A percentile compares a stretch with the other conserved stretches of the same genome.
These are phyloP conservation scores for Yamadazyma spencermartinsiae DNA, from an alignment of 1,139 yeast genomes.

Conservation along the genomic window DNA sequence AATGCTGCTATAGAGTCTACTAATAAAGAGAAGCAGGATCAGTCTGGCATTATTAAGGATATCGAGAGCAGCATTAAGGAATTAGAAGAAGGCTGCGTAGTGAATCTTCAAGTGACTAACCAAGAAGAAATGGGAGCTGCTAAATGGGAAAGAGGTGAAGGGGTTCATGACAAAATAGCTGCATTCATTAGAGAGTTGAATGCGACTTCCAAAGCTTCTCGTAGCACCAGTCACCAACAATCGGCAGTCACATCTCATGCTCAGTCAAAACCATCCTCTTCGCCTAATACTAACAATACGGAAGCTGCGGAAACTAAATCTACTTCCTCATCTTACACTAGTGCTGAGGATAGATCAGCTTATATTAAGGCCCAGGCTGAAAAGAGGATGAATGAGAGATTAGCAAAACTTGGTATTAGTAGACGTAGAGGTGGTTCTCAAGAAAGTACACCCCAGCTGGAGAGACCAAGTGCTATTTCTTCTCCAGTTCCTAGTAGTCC, in stretches of 20 bases:
- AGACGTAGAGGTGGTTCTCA: conserved; percentile 28
- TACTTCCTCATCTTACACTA: conserved; percentile 25
- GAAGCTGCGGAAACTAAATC: conserved; percentile 13
- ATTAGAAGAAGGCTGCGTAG: conserved; percentile 62
- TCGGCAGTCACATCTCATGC: too few relatives aligned
- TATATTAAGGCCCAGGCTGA: conserved; percentile 90
- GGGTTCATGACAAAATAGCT: conserved; percentile 63
- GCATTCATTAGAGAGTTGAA: conserved; percentile 61
- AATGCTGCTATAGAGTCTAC: conserved; percentile 57
- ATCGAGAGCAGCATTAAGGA: conserved; percentile 74
- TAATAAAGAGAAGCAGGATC: conserved; percentile 54
- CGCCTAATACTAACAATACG: conserved; percentile 8
- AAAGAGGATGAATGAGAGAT: conserved; percentile 82
- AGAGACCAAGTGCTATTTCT: not conserved
- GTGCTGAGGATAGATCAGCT: conserved; percentile 73
- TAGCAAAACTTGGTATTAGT: conserved; percentile 80
- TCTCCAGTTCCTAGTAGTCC: not conserved
- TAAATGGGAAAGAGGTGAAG: conserved; percentile 86
- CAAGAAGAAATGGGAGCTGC: conserved; percentile 56
- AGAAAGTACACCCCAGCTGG: conserved; percentile 4
- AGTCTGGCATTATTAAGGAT: conserved; percentile 63
- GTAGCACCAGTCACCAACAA: not conserved
- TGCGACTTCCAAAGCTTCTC: conserved; percentile 17
- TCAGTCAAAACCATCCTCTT: conserved; percentile 5
- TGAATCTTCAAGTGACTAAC: conserved; percentile 42